phyloP scores from a whole-genome alignment of 352 stramenopile genomes.

The Thalassiosira livingstoniorum region DNA sequence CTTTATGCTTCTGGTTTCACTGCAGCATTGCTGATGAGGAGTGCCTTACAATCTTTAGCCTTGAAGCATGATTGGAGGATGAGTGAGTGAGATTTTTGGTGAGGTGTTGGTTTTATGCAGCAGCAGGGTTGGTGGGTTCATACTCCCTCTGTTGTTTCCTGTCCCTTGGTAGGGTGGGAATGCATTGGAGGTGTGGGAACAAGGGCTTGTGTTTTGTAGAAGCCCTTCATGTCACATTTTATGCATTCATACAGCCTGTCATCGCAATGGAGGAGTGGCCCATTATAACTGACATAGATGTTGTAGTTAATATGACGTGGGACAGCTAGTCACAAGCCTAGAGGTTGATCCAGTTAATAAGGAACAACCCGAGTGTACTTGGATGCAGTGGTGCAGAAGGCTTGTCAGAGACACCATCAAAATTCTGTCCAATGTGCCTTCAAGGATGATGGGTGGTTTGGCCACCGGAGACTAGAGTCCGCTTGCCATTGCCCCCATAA shows the following conservation, averaged over 20 bases:
- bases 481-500: background rate
- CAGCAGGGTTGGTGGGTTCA: too few relatives aligned
- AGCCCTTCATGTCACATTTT: background rate
- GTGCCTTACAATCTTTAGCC: background rate
- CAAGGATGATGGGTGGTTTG: background rate
- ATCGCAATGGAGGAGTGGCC: background rate
- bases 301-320: background rate
- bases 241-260: background rate
- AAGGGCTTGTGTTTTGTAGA: too few relatives aligned
- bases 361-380: too few relatives aligned
- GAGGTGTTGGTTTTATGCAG: too few relatives aligned
- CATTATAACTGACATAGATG: background rate
- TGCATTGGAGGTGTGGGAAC: too few relatives aligned
- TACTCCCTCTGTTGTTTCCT: too few relatives aligned
- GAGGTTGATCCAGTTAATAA: background rate
- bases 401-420: background rate
- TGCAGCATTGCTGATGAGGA: background rate
- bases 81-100: too few relatives aligned
- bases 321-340: background rate
- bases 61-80: too few relatives aligned
- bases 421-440: background rate
- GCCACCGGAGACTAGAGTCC: background rate
- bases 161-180: too few relatives aligned
- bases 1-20: background rate
- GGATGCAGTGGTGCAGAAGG: background rate